Percentiles rank a stretch among this genome's conserved stretches.
These are phyloP conservation scores for Calvatia gigantea DNA, from an alignment of 768 basidiomycete genomes.

Conservation along the genomic window DNA sequence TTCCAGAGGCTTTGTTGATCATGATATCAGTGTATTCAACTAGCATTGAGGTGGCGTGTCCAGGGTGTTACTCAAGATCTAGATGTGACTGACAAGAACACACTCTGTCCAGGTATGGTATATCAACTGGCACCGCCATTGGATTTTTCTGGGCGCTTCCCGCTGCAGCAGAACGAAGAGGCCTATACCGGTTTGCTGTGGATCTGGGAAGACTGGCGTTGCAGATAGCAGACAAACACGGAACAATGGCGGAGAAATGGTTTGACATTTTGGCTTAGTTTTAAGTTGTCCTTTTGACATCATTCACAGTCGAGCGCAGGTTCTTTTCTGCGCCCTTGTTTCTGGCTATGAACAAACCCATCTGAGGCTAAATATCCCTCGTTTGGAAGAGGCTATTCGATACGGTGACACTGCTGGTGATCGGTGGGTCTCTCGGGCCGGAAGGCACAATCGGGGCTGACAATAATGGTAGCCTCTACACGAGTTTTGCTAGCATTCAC, in stretches of 20 bases:
- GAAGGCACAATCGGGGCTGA: background rate
- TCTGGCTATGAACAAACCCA: slow-evolving; percentile 68
- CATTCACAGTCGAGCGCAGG: slow-evolving; percentile 49
- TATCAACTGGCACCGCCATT: slow-evolving; percentile 63
- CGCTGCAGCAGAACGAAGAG: slow-evolving; percentile 60
- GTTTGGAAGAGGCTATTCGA: slow-evolving; percentile 60
- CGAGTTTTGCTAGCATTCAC: slow-evolving; percentile 57
- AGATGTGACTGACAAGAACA: background rate
- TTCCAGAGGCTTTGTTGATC: background rate
- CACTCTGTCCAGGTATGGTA: slow-evolving; percentile 46
- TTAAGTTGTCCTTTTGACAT: slow-evolving; percentile 7
- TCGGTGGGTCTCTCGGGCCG: slow-evolving; percentile 35
- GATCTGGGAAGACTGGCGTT: slow-evolving; percentile 67
- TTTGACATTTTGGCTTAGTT: slow-evolving; percentile 21
- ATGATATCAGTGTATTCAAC: slow-evolving; percentile 50
- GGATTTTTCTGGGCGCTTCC: slow-evolving; percentile 72
- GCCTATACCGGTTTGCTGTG: slow-evolving; percentile 63
- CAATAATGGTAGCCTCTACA: slow-evolving; percentile 47
- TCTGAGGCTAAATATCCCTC: slow-evolving; percentile 56
- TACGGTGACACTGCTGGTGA: slow-evolving; percentile 68
- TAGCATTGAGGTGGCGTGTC: slow-evolving; percentile 50
- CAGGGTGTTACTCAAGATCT: background rate
- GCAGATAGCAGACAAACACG: slow-evolving; percentile 62
- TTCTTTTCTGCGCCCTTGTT: slow-evolving; percentile 59
- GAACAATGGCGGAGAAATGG: slow-evolving; percentile 68